These are phyloP conservation scores for Conticribra weissflogii DNA, from an alignment of 108 stramenopile species.

Conservation along the genomic window DNA sequence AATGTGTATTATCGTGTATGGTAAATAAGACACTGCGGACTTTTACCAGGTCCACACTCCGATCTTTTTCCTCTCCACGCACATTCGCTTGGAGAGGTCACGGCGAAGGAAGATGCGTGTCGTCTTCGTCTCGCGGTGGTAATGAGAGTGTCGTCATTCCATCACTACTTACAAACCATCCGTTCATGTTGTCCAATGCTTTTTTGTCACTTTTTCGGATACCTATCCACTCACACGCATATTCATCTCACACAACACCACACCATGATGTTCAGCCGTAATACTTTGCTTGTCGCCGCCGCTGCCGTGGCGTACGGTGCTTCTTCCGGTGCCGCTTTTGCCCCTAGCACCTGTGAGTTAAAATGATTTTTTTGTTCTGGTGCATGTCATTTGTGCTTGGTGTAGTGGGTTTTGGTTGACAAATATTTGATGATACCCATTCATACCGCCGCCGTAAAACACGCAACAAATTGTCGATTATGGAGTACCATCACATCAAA, in stretches of 20 bases:
- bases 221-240: neutral
- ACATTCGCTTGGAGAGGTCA: no score
- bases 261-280: constrained; percentile 48
- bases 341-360: constrained; percentile 41
- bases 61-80: neutral
- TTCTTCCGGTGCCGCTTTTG: constrained; percentile 40
- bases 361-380: no score
- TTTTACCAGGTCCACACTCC: neutral
- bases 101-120: neutral
- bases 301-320: constrained; percentile 38
- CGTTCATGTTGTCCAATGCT: neutral
- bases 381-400: no score
- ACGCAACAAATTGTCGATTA: no score
- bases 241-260: neutral
- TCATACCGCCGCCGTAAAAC: no score
- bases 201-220: neutral
- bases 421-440: no score
- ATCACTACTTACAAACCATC: no score
- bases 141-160: no score
- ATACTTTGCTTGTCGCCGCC: constrained; percentile 41
- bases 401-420: no score
- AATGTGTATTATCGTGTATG: no score
- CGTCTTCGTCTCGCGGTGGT: neutral
- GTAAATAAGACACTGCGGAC: no score
- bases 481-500: no score